Evolutionary conservation across 345 rosid species (phyloP), one percentile per base, ranked within the genome.

Genomic region (Brassica cretica): DNA sequence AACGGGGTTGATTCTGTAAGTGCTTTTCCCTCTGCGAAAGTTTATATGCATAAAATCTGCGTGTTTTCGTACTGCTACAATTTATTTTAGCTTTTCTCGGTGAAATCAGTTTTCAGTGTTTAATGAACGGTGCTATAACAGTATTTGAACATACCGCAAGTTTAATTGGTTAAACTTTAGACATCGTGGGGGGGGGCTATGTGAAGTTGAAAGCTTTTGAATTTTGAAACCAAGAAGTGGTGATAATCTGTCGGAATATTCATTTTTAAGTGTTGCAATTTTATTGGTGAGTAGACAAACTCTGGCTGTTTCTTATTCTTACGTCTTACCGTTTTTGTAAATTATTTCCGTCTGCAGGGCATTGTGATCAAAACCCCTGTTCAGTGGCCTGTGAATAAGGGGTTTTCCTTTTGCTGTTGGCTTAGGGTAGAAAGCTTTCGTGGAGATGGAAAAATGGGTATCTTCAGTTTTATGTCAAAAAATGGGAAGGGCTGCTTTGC

Each of bases 401-500:
- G 98, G 51, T 92, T 94, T 81, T 92, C 97, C 71, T 94, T 92
- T 83, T 89, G 96, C 70, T 94, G 98, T 75, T 94, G 98, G 98
- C 89, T 94, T 75, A 87, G 98, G 85, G 90, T 92, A 69, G 98
- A 94, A 88, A 83, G 82, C 80, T 92, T 90, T 80, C 95, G 89
- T 15, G 82, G 85, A 70, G 86, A 71, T 83, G 92, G 90, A 73
- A 77, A 88, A 78, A 88, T 92, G 94, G 89, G 92, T 60, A 91
- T 94, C 82, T 94, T 94, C 84, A 87, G 90, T 84, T 94, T 94
- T 85, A 88, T 92, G 53, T 81, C 91, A 63, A 95, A 88, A 81
- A 90, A 85, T 87, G 97, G 97, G 73, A 92, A 86, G 84, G 98
- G 98, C 73, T 92, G 93, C 84, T 82, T 87, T 56, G 93, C 89